Conservation (phyloP, 306 rosid genomes). For the Carpinus fangiana region DNA sequence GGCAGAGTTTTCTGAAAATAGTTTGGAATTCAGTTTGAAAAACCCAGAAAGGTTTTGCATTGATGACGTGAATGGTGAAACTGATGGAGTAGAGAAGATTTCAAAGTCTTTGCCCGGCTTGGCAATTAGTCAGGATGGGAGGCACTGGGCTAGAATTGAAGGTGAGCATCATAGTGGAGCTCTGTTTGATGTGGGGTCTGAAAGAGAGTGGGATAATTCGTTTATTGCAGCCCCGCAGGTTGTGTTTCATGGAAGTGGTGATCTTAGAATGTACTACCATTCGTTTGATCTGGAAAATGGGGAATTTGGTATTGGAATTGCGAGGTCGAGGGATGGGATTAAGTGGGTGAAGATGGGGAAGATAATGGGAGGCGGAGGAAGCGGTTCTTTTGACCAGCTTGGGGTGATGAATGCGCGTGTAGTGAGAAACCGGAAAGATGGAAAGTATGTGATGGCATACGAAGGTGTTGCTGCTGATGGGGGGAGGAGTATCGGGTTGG, state of each 20-base stretch:
- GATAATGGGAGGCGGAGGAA: conserved; percentile 60
- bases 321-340: conserved; percentile 86
- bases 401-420: conserved; percentile 60
- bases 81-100: conserved; percentile 27
- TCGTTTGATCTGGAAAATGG: conserved; percentile 58
- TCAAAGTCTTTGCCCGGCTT: conserved; percentile 71
- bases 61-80: background rate
- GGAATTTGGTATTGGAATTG: conserved; percentile 60
- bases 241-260: conserved; percentile 66
- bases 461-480: conserved; percentile 71
- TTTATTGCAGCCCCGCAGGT: conserved; percentile 67
- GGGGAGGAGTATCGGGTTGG: conserved; percentile 67
- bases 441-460: conserved; percentile 74
- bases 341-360: conserved; percentile 77
- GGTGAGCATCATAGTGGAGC: conserved; percentile 88
- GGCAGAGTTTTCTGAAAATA: conserved; percentile 35
- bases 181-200: conserved; percentile 65
- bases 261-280: conserved; percentile 81
- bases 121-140: conserved; percentile 83
- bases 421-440: conserved; percentile 45
- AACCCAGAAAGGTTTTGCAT: conserved; percentile 42
- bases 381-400: conserved; percentile 56
- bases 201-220: conserved; percentile 67
- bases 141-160: conserved; percentile 90
- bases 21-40: conserved; percentile 31